Conservation (phyloP, 2,329 filamentous ascomycete genomes). For the Pleurostoma richardsiae region DNA sequence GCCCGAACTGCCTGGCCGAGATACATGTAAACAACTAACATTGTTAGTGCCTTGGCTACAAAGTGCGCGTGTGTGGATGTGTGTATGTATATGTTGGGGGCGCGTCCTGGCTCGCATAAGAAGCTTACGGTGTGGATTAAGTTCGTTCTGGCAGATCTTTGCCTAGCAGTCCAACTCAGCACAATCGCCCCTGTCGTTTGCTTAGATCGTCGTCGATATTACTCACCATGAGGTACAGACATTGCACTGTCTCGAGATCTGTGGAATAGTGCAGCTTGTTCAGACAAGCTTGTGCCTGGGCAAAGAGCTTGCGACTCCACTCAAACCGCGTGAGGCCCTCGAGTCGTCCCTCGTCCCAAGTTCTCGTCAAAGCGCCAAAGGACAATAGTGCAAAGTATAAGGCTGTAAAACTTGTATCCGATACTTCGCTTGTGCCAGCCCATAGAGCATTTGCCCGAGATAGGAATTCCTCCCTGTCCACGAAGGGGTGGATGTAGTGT, state of each 20-base stretch:
- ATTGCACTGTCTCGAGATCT: constrained; percentile 1
- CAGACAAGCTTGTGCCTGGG: background rate
- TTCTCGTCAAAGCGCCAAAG: background rate
- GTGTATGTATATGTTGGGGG: background rate
- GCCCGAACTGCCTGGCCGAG: too few species aligned
- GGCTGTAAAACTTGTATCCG: background rate
- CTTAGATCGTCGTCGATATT: too few species aligned
- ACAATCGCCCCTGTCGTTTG: too few species aligned
- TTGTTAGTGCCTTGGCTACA: too few species aligned
- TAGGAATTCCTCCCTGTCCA: background rate
- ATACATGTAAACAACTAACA: too few species aligned
- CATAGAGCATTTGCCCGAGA: background rate
- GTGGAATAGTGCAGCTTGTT: background rate
- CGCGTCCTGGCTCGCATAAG: background rate
- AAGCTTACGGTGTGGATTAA: background rate
- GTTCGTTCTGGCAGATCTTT: background rate
- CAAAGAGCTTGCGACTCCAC: background rate
- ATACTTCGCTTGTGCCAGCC: background rate
- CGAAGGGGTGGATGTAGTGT: constrained; percentile 1
- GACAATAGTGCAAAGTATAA: background rate
- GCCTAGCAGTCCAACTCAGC: background rate
- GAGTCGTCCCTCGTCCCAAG: background rate
- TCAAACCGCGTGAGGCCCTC: background rate
- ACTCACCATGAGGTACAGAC: background rate
- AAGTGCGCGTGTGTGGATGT: too few species aligned